Conservation (phyloP, 208 protist species). For the Leishmania braziliensis region DNA sequence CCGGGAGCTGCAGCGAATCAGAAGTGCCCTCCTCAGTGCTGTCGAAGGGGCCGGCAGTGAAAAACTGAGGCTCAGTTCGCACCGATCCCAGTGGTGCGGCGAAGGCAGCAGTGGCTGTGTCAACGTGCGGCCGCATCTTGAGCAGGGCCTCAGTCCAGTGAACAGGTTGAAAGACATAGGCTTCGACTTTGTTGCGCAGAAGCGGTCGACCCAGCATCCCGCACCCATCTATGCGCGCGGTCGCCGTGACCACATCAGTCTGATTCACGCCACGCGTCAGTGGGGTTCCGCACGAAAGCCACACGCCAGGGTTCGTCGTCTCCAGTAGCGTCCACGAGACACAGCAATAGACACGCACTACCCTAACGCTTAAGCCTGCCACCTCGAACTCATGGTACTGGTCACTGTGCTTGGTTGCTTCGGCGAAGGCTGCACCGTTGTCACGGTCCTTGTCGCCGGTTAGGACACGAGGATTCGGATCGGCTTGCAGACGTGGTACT, state of each 20-base stretch:
- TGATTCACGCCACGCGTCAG: slow-evolving; percentile 44
- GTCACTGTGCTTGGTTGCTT: neutral
- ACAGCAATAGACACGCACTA: slow-evolving; percentile 38
- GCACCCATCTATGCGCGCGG: slow-evolving; percentile 42
- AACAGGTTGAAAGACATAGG: slow-evolving; percentile 23
- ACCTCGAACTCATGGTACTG: neutral
- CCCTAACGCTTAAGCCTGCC: neutral
- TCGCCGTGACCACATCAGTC: slow-evolving; percentile 11
- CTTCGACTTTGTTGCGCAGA: slow-evolving; percentile 5
- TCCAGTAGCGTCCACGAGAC: slow-evolving; percentile 49
- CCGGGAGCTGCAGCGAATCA: neutral
- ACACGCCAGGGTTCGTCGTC: slow-evolving; percentile 28
- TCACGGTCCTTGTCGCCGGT: slow-evolving; percentile 22
- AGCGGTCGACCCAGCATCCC: slow-evolving; percentile 48
- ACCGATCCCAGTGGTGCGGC: slow-evolving; percentile 1
- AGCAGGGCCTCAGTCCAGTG: slow-evolving; percentile 14
- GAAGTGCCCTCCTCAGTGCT: neutral
- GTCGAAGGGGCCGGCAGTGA: neutral
- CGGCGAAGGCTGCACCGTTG: neutral
- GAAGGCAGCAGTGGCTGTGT: slow-evolving; percentile 1
- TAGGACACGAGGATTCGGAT: slow-evolving; percentile 31
- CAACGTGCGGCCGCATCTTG: neutral
- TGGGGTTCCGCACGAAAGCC: slow-evolving; percentile 51
- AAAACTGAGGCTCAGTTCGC: neutral
- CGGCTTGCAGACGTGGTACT: slow-evolving; percentile 60